Percentiles rank a stretch among this genome's conserved stretches.
Conservation (phyloP, 73 alveolate species). For the Paramecium sonneborni region DNA sequence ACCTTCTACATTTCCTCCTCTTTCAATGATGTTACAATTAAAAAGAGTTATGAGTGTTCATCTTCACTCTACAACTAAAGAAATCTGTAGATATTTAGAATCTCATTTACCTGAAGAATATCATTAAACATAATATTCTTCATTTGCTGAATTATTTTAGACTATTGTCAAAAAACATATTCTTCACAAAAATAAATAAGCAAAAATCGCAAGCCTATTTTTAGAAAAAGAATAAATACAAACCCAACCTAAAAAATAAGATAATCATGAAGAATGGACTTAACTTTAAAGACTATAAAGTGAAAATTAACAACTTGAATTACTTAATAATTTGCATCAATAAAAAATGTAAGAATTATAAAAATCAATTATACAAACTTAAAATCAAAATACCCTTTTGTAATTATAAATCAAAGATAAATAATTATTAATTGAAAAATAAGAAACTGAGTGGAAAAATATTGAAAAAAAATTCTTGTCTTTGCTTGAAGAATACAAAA, state of each 20-base stretch:
- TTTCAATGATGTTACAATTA: constrained; percentile 3
- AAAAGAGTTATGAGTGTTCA: neutral
- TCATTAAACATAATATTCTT: constrained; percentile 10
- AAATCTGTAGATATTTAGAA: neutral
- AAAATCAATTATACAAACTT: neutral
- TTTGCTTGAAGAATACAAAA: neutral
- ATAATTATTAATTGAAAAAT: neutral
- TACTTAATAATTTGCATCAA: neutral
- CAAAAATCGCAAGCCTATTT: neutral
- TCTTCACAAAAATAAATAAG: neutral
- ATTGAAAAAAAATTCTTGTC: neutral
- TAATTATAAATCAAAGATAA: neutral
- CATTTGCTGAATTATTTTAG: constrained; percentile 15
- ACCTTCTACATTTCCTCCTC: constrained; percentile 10
- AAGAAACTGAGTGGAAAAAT: neutral
- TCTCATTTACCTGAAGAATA: neutral
- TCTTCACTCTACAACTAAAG: neutral
- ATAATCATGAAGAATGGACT: neutral
- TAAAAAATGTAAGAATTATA: constrained; percentile 2
- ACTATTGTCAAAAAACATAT: neutral
- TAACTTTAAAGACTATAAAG: neutral
- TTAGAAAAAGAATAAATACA: neutral
- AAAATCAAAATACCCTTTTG: neutral
- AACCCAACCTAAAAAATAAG: neutral
- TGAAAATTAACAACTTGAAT: neutral